Conservation (phyloP, 768 basidiomycete species). For the Kwoniella botswanensis region DNA sequence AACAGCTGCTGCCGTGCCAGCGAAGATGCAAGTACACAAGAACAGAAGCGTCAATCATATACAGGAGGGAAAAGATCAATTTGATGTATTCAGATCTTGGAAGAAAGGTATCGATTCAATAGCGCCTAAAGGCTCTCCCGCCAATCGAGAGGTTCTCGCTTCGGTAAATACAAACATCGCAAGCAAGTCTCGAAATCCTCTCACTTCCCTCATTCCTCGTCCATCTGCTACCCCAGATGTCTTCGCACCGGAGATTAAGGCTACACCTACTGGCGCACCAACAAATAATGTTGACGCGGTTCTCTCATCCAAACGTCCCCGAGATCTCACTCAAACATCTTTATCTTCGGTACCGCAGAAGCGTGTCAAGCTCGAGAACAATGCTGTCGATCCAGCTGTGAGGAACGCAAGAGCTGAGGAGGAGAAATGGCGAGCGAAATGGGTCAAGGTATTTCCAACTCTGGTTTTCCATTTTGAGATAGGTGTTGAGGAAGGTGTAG, state of each 20-base stretch:
- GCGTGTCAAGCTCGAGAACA: constrained; percentile 17
- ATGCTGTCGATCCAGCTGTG: constrained; percentile 1
- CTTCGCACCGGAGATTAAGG: constrained; percentile 27
- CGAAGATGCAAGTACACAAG: not conserved
- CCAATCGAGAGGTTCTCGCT: constrained; percentile 18
- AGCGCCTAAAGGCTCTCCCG: constrained; percentile 1
- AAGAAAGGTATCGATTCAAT: constrained; percentile 3
- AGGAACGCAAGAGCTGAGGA: constrained; percentile 46
- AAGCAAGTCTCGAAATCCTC: not conserved
- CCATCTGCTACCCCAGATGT: constrained; percentile 42
- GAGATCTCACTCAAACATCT: constrained; percentile 4
- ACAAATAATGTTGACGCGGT: not conserved
- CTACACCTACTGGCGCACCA: not conserved
- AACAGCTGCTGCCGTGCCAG: not conserved
- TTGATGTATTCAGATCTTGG: constrained; percentile 14
- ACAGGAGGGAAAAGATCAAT: not conserved
- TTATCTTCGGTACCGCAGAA: constrained; percentile 1
- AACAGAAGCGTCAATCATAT: not conserved
- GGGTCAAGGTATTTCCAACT: constrained; percentile 78
- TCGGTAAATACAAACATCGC: constrained; percentile 19
- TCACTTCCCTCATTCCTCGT: constrained; percentile 29
- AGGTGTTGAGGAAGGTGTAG: constrained; percentile 59
- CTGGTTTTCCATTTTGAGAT: constrained; percentile 86
- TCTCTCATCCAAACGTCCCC: constrained; percentile 14
- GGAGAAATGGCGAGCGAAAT: constrained; percentile 80